Evolutionary conservation across 345 rosid genomes (phyloP).

Genomic region (Eucalyptus sp.): DNA sequence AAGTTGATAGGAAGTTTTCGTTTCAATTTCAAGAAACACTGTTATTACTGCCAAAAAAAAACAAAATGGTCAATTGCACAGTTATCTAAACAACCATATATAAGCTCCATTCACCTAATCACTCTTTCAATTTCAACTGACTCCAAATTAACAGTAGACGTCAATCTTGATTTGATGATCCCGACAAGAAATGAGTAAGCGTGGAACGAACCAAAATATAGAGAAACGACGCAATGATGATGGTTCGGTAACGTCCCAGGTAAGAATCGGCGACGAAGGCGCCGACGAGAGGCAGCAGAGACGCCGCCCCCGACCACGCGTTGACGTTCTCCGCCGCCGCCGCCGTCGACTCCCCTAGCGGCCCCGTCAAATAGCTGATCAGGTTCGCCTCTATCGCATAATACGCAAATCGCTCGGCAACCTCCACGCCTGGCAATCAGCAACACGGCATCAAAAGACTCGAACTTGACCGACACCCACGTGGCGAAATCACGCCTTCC

Average conservation of each 20-base stretch:
- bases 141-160: background rate
- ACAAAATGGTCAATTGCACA: background rate
- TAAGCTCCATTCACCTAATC: background rate
- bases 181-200: background rate
- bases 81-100: background rate
- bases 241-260: constrained; percentile 37
- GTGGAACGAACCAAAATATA: constrained; percentile 14
- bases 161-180: background rate
- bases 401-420: constrained; percentile 10
- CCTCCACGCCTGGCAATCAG: constrained; percentile 4
- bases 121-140: background rate
- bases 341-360: constrained; percentile 8
- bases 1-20: background rate
- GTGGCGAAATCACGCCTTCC: background rate
- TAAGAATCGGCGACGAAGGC: constrained; percentile 32
- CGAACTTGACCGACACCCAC: background rate
- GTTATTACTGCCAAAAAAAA: background rate
- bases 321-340: constrained; percentile 10
- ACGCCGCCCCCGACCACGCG: constrained; percentile 15
- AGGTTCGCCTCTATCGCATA: constrained; percentile 7
- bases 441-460: background rate
- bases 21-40: background rate
- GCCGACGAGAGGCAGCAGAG: constrained; percentile 29
- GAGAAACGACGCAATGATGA: constrained; percentile 22
- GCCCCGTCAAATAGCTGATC: constrained; percentile 6